Evolutionary conservation across 2,329 filamentous ascomycete genomes (phyloP), one percentile per base, ranked within the genome.

Genomic region (Penicillium decumbens): DNA sequence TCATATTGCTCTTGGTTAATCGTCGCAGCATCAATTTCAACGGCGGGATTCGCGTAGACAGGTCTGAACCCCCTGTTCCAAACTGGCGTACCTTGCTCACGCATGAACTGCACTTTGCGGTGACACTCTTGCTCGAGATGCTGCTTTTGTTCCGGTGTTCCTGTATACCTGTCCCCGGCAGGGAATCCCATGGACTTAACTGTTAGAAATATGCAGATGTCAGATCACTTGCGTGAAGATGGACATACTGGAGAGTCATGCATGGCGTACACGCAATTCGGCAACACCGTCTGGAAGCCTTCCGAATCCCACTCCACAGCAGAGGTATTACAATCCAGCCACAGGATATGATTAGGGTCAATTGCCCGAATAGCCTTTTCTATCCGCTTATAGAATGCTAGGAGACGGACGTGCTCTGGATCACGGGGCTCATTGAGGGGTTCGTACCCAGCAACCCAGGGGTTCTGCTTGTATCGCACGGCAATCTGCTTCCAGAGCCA

Each of bases 51-150:
- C 1, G 65, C 66, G 40, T 74, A 76, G 3, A 76, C 72, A 6
- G 72, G 72, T 0, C 74, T 61, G 47, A 77, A 81, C 55, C 81
- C 78, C n/a, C 77, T 77, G 51, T 79, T 79, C 77, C 76, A 80
- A 48, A 76, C 72, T 1, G 75, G 70, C 0, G 70, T 69, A 10
- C 68, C 63, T 37, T 74, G 63, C 24, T 65, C 53, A 6, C 61
- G 62, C 70, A 77, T 77, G 56, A 76, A 77, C n/a, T 73, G 66
- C 1, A 70, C 70, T 60, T 79, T 79, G 10, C 76, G 68, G 12
- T 73, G 59, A 53, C 74, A 78, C 30, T 72, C 68, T 1, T 60
- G 63, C 50, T 75, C 69, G 3, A 77, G 63, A 8, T 62, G 65
- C 7, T 62, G 48, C 18, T 75, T 72, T 51, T 77, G 73, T 15